Conservation (phyloP, 208 protist species). For the Leishmania tropica region DNA sequence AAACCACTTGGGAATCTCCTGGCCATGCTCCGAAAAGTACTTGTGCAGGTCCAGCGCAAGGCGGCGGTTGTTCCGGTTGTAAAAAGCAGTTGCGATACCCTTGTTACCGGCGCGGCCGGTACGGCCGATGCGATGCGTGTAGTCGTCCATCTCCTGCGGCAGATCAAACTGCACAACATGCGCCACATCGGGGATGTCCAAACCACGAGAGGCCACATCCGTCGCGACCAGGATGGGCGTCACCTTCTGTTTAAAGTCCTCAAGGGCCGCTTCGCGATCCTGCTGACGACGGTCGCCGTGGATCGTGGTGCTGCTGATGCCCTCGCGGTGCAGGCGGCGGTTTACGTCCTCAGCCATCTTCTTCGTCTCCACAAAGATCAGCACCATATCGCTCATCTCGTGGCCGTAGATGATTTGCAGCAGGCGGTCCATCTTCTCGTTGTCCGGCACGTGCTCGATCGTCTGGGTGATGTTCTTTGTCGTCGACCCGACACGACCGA, state of each 20-base stretch:
- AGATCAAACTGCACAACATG: conserved; percentile 99
- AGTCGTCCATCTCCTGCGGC: conserved; percentile 97
- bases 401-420: conserved; percentile 78
- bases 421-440: conserved; percentile 77
- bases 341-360: conserved; percentile 92
- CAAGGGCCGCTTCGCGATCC: conserved; percentile 86
- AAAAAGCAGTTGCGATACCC: conserved; percentile 96
- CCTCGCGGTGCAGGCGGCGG: conserved; percentile 71
- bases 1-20: conserved; percentile 86
- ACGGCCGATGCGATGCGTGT: conserved; percentile 99
- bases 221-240: conserved; percentile 96
- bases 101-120: conserved; percentile 98
- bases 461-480: conserved; percentile 96
- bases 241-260: conserved; percentile 87
- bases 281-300: conserved; percentile 94
- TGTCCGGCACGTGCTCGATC: conserved; percentile 74
- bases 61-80: conserved; percentile 71
- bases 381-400: conserved; percentile 81
- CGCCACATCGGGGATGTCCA: conserved; percentile 97
- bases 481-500: conserved; percentile 98
- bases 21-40: conserved; percentile 87
- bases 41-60: conserved; percentile 75
- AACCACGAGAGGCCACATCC: conserved; percentile 98
- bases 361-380: conserved; percentile 99
- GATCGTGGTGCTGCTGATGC: conserved; percentile 93